A percentile compares a stretch with the other conserved stretches of the same genome.
phyloP scores from a whole-genome alignment of 1,139 yeast genomes.

The Candida anutae region DNA sequence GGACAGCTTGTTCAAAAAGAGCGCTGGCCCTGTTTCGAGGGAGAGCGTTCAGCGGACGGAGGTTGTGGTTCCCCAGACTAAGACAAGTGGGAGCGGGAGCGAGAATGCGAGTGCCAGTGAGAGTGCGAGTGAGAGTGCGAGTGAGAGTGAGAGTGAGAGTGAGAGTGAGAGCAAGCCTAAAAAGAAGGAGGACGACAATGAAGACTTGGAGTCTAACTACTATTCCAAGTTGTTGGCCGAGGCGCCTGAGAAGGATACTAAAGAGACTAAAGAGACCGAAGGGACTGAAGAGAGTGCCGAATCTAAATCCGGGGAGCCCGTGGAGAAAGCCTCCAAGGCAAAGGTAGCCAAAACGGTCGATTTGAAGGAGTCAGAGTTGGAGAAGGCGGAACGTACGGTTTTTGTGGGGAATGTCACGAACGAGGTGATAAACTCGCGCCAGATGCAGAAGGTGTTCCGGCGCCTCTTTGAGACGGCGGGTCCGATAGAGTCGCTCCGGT shows the following conservation, averaged over 20 bases:
- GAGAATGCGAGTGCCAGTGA: conserved; percentile 9
- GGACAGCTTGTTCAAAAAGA: conserved; percentile 29
- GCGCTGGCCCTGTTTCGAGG: conserved; percentile 29
- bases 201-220: conserved; percentile 42
- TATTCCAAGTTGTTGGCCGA: conserved; percentile 29
- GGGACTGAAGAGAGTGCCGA: conserved; percentile 1
- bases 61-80: conserved; percentile 11
- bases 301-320: conserved; percentile 5
- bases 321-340: conserved; percentile 1
- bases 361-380: conserved; percentile 62
- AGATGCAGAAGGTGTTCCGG: conserved; percentile 56
- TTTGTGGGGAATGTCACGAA: conserved; percentile 84
- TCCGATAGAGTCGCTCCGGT: conserved; percentile 65
- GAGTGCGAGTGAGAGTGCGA: conserved; percentile 10
- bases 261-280: conserved; percentile 7
- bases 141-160: conserved; percentile 6
- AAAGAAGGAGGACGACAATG: conserved; percentile 26
- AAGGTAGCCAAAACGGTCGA: conserved; percentile 30
- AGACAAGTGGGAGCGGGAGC: conserved; percentile 12
- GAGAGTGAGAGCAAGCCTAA: conserved; percentile 10
- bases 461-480: conserved; percentile 52
- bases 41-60: conserved; percentile 22
- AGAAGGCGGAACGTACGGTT: conserved; percentile 79
- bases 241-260: conserved; percentile 11
- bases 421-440: conserved; percentile 57